These are phyloP conservation scores for Poteriospumella lacustris DNA, from an alignment of 108 stramenopile genomes.

Conservation along the genomic window DNA sequence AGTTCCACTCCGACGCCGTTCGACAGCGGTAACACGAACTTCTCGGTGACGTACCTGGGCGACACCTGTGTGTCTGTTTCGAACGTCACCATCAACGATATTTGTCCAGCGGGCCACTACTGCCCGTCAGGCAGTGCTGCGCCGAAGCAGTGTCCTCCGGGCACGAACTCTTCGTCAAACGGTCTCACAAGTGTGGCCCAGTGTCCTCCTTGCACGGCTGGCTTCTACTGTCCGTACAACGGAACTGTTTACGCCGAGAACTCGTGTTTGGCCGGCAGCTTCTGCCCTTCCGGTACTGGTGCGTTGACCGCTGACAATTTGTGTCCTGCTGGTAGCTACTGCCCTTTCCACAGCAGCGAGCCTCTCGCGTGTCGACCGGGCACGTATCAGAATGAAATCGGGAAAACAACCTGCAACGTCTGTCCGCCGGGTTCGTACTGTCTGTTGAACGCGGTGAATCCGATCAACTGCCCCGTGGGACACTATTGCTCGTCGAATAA, in stretches of 20 bases:
- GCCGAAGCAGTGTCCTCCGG: constrained; percentile 32
- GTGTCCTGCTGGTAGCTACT: neutral
- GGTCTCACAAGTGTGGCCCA: neutral
- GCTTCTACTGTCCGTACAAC: neutral
- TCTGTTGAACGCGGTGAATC: neutral
- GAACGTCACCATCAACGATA: constrained; percentile 39
- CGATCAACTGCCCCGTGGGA: constrained; percentile 19
- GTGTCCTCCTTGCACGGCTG: neutral
- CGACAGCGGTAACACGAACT: neutral
- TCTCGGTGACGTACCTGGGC: constrained; percentile 27
- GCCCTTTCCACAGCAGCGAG: neutral
- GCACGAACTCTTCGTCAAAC: constrained; percentile 24
- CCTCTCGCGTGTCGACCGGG: neutral
- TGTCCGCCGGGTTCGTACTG: constrained; percentile 27
- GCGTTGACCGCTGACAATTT: too few relatives aligned
- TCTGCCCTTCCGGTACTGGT: too few relatives aligned
- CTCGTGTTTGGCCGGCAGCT: too few relatives aligned
- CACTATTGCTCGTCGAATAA: constrained; percentile 4
- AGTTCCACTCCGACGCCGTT: neutral
- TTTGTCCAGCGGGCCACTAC: constrained; percentile 54
- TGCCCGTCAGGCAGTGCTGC: constrained; percentile 25
- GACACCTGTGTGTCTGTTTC: constrained; percentile 42
- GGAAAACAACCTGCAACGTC: neutral
- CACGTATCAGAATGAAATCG: neutral
- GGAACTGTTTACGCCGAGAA: neutral